Evolutionary conservation across 495 filamentous ascomycete species (phyloP).

Genomic region (Parathielavia appendiculata): DNA sequence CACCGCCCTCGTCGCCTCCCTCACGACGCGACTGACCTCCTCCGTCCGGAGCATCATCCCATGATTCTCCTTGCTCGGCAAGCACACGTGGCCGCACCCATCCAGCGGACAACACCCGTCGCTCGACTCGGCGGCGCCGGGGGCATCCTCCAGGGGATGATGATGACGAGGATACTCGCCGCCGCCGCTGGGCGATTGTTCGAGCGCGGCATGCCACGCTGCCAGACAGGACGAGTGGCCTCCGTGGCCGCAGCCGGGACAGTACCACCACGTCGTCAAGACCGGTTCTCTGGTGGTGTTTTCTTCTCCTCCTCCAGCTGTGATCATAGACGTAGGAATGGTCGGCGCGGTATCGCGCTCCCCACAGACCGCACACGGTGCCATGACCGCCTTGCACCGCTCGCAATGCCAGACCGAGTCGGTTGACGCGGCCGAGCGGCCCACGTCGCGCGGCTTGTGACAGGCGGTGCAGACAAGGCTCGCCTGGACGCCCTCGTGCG

Average conservation of each 20-base stretch:
- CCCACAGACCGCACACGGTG: conserved; percentile 43
- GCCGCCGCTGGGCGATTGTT: neutral
- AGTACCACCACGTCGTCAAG: conserved; percentile 58
- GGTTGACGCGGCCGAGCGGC: conserved; percentile 28
- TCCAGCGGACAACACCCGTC: conserved; percentile 70
- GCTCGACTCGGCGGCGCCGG: conserved; percentile 44
- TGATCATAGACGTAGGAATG: conserved; percentile 9
- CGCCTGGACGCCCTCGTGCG: conserved; percentile 42
- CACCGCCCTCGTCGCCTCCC: conserved; percentile 36
- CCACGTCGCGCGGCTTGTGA: conserved; percentile 49
- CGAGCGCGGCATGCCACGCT: conserved; percentile 53
- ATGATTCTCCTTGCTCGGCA: conserved; percentile 50
- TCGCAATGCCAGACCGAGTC: conserved; percentile 46
- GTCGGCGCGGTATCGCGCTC: conserved; percentile 29
- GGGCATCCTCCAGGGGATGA: conserved; percentile 11
- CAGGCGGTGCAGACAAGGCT: conserved; percentile 49
- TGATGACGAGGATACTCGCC: conserved; percentile 1
- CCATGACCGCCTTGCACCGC: conserved; percentile 40
- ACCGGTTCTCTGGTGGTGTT: neutral
- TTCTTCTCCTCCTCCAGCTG: neutral
- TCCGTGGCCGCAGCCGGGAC: conserved; percentile 69
- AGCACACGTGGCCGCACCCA: conserved; percentile 68
- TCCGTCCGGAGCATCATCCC: conserved; percentile 32
- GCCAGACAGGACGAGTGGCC: conserved; percentile 65
- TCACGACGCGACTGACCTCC: conserved; percentile 39